Conservation (phyloP, 73 alveolate genomes). For the Paramecium biaurelia region DNA sequence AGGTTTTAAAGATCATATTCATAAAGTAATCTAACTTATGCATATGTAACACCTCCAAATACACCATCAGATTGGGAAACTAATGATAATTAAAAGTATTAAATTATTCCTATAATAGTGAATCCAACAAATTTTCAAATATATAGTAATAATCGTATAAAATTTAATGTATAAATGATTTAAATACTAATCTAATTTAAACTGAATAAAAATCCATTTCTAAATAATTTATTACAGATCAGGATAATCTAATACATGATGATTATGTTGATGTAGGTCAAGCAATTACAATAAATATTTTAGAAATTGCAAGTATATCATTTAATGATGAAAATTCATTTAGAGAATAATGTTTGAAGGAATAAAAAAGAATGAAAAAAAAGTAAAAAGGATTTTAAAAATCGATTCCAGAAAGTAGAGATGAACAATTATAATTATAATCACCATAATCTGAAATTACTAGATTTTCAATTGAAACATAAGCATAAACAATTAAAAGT, state of each 20-base stretch:
- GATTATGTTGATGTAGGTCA: neutral
- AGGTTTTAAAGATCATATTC: neutral
- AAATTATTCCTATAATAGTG: neutral
- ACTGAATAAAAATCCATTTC: neutral
- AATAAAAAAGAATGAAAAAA: neutral
- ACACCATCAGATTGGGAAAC: neutral
- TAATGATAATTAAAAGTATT: neutral
- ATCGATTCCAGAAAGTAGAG: conserved; percentile 3
- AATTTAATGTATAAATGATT: neutral
- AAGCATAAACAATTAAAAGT: neutral
- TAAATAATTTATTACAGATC: neutral
- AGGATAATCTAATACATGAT: neutral
- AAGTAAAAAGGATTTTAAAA: neutral
- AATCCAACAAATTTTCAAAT: neutral
- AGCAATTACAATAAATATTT: neutral
- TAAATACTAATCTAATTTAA: neutral
- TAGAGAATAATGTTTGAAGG: neutral
- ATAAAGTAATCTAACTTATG: neutral
- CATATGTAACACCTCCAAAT: neutral
- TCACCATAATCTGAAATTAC: conserved; percentile 11
- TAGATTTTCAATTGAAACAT: neutral
- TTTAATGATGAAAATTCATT: neutral
- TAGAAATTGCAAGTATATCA: neutral
- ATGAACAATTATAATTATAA: conserved; percentile 10
- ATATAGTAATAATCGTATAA: neutral